Evolutionary conservation across 192 early-diverging fungal species (phyloP), one percentile per base, ranked within the genome.

Genomic region (Gigaspora rosea): DNA sequence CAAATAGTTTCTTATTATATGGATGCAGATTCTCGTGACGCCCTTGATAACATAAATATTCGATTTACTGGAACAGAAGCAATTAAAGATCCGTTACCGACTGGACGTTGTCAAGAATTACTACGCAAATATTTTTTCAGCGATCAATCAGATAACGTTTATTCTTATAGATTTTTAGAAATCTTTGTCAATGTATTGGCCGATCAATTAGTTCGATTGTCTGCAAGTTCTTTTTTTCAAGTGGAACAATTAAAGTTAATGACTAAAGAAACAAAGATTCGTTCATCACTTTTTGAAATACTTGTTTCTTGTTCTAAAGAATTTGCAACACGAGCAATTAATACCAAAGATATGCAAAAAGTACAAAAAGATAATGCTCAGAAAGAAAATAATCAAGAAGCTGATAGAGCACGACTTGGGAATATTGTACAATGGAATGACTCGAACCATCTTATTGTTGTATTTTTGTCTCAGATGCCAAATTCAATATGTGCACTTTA

Each of bases 271-370:
- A 64, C n/a, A 3, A 18, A 75, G 13, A 32, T 75, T 41, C 74
- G 74, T 8, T 65, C 74, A 62, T 69, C 74, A 62, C 20, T 75
- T 20, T 8, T 75, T 5, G 20, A 63, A 36, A 65, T 61, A 33
- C 41, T 75, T 22, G 0, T 75, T 3, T 18, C 32, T 7, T 63
- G 70, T 3, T 75, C 59, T 18, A 75, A 62, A 49, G 57, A 75
- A 69, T 75, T 75, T 46, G 74, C 74, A 16, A 75, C 74, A 75
- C 63, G 74, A 12, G 70, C 74, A 64, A 51, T 67, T 32, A 20
- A 36, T 16, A 27, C 35, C 27, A 27, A 27, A 27, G 27, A 27
- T 27, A 27, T 27, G 18, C 27, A 65, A 50, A 11, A 16, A 18
- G 47, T 33, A 8, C 74, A 75, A 46, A 5, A 15, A 75, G 36